Base-by-base conservation (phyloP, 306 rosid species). In the Lathyrus tuberosus region DNA sequence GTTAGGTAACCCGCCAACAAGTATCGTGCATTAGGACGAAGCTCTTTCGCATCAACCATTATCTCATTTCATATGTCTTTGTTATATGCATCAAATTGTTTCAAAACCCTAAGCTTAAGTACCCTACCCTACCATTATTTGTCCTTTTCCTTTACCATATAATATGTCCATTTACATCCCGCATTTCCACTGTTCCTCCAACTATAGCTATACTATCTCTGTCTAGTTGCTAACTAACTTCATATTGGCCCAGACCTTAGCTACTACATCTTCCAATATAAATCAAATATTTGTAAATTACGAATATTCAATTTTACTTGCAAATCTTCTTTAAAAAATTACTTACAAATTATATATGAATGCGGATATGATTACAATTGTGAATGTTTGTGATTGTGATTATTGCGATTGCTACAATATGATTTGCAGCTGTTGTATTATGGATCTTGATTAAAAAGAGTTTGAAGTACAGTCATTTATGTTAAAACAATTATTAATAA, bases 1-100 rank as follows among this genome's bases (percentile, higher is more conserved):
- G 99, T 82, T 84, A 83, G 96, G 96, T 83, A 87, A 95, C 95
- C 99, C 88, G 87, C 97, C 95, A 91, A 89, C 99, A 95, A 62
- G 82, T 70, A 87, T 91, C 96, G 80, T 94, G 98, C 84, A 84
- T 71, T 79, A 66, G 88, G 89, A 84, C 85, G 69, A 84, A 87
- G 79, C 80, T 77, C 83, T 87, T 95, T 90, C 88, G 69, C 87
- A 86, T 86, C 95, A 87, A 18, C 84, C 81, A 73, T 83, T 78
- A 80, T 84, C 86, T 72, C 72, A 65, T 31, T 63, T 16, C 67
- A 78, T 8, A 35, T 67, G 71, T 16, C 56, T 67, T 3, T 68
- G 41, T 62, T 30, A 52, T 62, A 14, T 16, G 46, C 24, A 56
- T 28, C 40, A 28, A 20, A 20, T 38, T 62, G 51, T 35, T 6